A percentile compares a stretch with the other conserved stretches of the same genome.
Evolutionary conservation across 1,284 basidiomycete genomes (phyloP).

Genomic region (Stygiomarasmius scandens): DNA sequence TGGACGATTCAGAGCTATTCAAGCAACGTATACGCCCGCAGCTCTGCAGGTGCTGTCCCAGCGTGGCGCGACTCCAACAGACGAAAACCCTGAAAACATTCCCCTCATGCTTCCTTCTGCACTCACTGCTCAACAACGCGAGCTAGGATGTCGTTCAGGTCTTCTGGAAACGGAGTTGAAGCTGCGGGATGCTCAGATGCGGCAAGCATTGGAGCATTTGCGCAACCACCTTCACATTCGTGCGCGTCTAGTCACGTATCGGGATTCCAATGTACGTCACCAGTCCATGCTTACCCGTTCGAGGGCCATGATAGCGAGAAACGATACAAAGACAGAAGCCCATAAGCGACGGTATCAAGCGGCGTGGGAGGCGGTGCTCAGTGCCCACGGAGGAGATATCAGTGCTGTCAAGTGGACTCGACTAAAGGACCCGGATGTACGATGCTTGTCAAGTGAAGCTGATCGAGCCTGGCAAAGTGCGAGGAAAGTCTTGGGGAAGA

Average conservation of each 20-base stretch:
- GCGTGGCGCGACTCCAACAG: not conserved
- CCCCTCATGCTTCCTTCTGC: slow-evolving; percentile 9
- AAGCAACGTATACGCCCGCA: not conserved
- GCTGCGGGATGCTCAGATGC: slow-evolving; percentile 10
- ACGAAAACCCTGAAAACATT: not conserved
- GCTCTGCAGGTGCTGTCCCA: not conserved
- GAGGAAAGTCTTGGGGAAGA: not conserved
- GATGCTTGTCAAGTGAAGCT: not conserved
- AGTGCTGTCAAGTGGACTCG: not conserved
- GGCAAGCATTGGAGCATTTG: not conserved
- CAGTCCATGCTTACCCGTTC: not conserved
- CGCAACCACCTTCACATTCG: slow-evolving; percentile 8
- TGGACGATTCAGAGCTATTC: slow-evolving; percentile 1
- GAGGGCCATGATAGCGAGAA: not conserved
- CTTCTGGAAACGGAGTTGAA: slow-evolving; percentile 1
- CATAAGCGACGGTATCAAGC: not conserved
- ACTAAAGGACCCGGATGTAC: not conserved
- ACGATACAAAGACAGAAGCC: slow-evolving; percentile 3
- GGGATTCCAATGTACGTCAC: slow-evolving; percentile 4
- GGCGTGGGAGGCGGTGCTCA: not conserved
- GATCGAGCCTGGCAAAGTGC: not conserved
- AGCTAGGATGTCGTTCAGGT: not conserved
- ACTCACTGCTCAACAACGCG: not conserved
- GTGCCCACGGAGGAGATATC: not conserved
- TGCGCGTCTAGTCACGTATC: slow-evolving; percentile 5